A percentile compares a stretch with the other conserved stretches of the same genome.
phyloP scores from a whole-genome alignment of 345 rosid genomes.

The Lenwebbia sp. region DNA sequence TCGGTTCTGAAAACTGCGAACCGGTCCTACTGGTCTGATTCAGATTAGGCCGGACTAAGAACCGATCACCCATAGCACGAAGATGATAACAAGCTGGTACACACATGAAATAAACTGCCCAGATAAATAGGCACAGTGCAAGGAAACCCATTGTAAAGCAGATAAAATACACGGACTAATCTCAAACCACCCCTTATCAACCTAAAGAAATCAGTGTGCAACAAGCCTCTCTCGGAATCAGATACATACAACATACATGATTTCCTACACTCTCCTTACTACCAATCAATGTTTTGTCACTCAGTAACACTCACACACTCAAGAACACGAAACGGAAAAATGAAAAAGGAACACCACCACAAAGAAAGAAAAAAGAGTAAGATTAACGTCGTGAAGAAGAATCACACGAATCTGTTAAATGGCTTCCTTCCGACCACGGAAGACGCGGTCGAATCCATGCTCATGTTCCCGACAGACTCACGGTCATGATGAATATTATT shows the following conservation, averaged over 20 bases:
- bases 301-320: not conserved
- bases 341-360: not conserved
- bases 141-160: not conserved
- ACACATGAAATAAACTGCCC: not conserved
- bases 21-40: no score
- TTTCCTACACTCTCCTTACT: constrained; percentile 32
- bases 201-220: not conserved
- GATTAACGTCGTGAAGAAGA: not conserved
- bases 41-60: no score
- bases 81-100: not conserved
- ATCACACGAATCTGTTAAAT: constrained; percentile 96
- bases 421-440: constrained; percentile 59
- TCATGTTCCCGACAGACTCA: constrained; percentile 49
- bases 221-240: not conserved
- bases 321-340: not conserved
- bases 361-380: not conserved
- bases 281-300: constrained; percentile 16
- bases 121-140: not conserved
- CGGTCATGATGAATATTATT: constrained; percentile 23
- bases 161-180: not conserved
- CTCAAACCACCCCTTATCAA: not conserved
- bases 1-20: no score
- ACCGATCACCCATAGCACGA: no score
- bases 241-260: not conserved
- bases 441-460: constrained; percentile 75